phyloP scores from a whole-genome alignment of 2,329 filamentous ascomycete genomes.

The Ceratocystis diversiconidia region DNA sequence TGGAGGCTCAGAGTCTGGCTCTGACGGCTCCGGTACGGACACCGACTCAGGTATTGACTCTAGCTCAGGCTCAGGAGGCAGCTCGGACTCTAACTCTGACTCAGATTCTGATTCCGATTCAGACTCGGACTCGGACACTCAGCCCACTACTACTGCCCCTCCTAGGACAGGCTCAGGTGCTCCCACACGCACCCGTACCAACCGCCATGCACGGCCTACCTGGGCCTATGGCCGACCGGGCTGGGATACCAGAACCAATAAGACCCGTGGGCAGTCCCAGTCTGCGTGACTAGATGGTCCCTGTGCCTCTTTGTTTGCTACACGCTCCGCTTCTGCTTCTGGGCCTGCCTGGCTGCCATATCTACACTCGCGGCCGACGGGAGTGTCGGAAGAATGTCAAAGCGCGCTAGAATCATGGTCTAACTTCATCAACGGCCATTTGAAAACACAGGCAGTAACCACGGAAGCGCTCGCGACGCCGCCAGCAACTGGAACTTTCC shows the following conservation, averaged over 20 bases:
- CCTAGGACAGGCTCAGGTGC: background rate
- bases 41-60: background rate
- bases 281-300: background rate
- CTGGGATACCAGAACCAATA: background rate
- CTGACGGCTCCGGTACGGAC: background rate
- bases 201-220: background rate
- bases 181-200: background rate
- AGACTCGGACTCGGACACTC: background rate
- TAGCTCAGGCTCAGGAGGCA: background rate
- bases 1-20: background rate
- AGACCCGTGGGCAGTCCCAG: background rate
- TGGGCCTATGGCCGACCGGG: background rate
- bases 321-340: background rate
- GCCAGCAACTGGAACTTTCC: background rate
- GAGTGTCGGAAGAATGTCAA: background rate
- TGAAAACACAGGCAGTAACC: background rate
- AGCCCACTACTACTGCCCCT: background rate
- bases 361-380: background rate
- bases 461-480: background rate
- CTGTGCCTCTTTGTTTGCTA: background rate
- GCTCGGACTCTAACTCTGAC: background rate
- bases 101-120: background rate
- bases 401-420: background rate
- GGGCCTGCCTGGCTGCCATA: background rate
- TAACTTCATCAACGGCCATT: background rate